These are phyloP conservation scores for Chalciporus pseudorubinellus DNA, from an alignment of 768 basidiomycete genomes.

Conservation along the genomic window DNA sequence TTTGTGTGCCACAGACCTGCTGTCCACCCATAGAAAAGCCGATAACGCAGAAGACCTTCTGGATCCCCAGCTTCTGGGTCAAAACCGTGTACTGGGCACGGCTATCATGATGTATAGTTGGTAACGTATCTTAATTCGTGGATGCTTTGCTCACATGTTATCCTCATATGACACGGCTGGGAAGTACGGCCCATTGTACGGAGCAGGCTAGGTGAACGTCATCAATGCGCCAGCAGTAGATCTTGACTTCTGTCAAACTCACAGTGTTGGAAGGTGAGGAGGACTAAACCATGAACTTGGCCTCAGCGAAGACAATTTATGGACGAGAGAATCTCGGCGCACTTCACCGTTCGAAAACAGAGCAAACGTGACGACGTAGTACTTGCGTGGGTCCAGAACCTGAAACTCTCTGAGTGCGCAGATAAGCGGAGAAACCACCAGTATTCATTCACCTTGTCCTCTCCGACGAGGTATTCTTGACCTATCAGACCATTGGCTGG, in stretches of 20 bases:
- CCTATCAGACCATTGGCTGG: constrained; percentile 33
- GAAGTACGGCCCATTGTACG: constrained; percentile 60
- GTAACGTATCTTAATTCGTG: background rate
- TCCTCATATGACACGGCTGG: constrained; percentile 55
- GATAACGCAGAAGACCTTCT: constrained; percentile 44
- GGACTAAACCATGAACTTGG: constrained; percentile 35
- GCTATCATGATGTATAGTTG: constrained; percentile 31
- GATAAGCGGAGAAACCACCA: no score
- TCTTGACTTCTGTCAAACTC: background rate
- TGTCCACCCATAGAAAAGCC: constrained; percentile 64
- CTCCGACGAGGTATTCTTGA: constrained; percentile 51
- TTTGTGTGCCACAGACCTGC: constrained; percentile 29
- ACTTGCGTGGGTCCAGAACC: constrained; percentile 49
- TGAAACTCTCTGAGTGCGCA: constrained; percentile 14
- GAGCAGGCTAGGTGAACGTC: constrained; percentile 38
- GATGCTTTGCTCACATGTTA: constrained; percentile 44
- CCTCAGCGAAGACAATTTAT: background rate
- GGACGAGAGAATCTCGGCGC: constrained; percentile 3
- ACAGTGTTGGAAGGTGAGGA: constrained; percentile 57
- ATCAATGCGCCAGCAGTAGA: background rate
- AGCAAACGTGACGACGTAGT: constrained; percentile 56
- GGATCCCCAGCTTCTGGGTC: constrained; percentile 43
- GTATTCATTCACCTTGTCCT: constrained; percentile 49
- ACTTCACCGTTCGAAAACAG: constrained; percentile 63
- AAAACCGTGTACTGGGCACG: constrained; percentile 54